Evolutionary conservation across 495 filamentous ascomycete species (phyloP), one percentile per base, ranked within the genome.

Genomic region (Podospora sp.): DNA sequence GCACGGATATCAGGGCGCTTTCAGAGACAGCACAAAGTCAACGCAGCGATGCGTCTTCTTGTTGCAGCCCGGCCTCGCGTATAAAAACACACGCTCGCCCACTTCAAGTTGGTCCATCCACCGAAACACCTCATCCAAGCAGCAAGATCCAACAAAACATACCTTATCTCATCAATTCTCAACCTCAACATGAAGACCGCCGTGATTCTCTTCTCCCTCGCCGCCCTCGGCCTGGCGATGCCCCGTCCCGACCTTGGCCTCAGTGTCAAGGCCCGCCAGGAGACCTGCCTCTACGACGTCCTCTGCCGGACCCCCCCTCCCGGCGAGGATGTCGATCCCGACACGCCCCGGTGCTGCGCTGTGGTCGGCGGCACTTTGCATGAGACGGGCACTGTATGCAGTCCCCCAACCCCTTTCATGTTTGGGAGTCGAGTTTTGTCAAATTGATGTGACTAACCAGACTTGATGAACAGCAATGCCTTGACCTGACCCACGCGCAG

Each of bases 381-480:
- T 55, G 52, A 55, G 52, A 55, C 52, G 52, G 52, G 52, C 52
- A 55, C 52, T 55, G 52, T 55, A 55, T 55, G 52, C 52, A 55
- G 52, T 55, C 52, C 52, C 52, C 52, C 52, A 55, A 55, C 52
- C 52, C 52, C 11, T 55, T 55, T 55, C 52, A 55, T 55, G 52
- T 55, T 55, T 55, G 52, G 52, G 52, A 55, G 52, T n/a, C 52
- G 52, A 55, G 52, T 55, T 55, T 55, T n/a, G 52, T 55, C 52
- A 55, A 55, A 25, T 22, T 55, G 52, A 55, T 55, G 20, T 55
- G 52, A 55, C 52, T 55, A 55, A 55, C 52, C 52, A 55, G 52
- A 55, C 52, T 55, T 55, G 52, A 55, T 55, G 52, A n/a, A 55
- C 52, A 55, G 52, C 52, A 55, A 55, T 55, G 52, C 52, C 52